Conservation (phyloP, 345 rosid genomes). For the Acer yangbiense region DNA sequence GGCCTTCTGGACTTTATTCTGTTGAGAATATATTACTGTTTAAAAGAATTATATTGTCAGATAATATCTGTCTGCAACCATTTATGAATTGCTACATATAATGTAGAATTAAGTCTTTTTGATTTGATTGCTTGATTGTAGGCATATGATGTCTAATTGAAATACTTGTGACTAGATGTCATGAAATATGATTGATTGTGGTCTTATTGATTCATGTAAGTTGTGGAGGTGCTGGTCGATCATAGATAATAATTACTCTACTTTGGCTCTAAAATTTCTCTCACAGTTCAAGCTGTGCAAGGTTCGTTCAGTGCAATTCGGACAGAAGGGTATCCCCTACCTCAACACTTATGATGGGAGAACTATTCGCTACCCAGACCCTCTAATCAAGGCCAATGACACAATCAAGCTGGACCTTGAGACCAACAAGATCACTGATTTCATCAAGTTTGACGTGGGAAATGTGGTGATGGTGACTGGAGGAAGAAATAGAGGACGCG, state of each 20-base stretch:
- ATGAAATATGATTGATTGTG: neutral
- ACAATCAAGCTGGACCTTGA: conserved; percentile 62
- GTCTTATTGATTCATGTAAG: neutral
- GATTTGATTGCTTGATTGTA: no score
- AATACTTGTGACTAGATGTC: no score
- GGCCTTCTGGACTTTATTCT: neutral
- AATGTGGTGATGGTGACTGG: conserved; percentile 72
- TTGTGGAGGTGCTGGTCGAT: neutral
- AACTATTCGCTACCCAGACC: conserved; percentile 67
- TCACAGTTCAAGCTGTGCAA: conserved; percentile 59
- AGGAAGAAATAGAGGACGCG: conserved; percentile 62
- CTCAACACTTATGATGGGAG: conserved; percentile 66
- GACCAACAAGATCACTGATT: conserved; percentile 46
- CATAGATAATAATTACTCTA: neutral
- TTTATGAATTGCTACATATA: no score
- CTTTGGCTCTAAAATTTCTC: neutral
- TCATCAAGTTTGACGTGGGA: conserved; percentile 64
- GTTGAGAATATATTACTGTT: neutral
- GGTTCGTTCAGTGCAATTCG: conserved; percentile 52
- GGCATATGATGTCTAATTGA: no score
- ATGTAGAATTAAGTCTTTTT: no score
- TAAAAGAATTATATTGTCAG: neutral
- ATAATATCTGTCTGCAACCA: no score
- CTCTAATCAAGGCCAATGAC: conserved; percentile 60
- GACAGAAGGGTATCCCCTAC: conserved; percentile 63